These are phyloP conservation scores for Alternaria ventricosa DNA, from an alignment of 2,329 filamentous ascomycete species.

Conservation along the genomic window DNA sequence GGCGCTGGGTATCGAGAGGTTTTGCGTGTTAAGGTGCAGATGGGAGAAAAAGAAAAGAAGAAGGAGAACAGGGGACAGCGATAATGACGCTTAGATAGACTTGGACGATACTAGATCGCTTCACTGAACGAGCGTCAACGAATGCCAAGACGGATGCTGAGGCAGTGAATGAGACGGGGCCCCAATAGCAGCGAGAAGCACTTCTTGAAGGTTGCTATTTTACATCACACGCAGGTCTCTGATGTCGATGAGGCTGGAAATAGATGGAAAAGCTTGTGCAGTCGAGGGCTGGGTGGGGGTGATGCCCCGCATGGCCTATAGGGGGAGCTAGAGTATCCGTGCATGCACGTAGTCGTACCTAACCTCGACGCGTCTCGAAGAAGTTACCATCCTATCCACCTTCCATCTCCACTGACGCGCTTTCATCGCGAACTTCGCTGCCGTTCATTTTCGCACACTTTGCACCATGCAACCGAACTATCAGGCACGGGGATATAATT, in stretches of 20 bases:
- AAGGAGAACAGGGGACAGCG: slow-evolving; percentile 25
- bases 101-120: slow-evolving; percentile 3
- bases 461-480: slow-evolving; percentile 54
- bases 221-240: not conserved
- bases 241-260: slow-evolving; percentile 3
- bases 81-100: slow-evolving; percentile 21
- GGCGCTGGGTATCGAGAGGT: not conserved
- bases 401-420: slow-evolving; percentile 26
- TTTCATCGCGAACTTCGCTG: slow-evolving; percentile 38
- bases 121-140: slow-evolving; percentile 13
- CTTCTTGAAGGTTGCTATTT: not conserved
- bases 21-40: not conserved
- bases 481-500: slow-evolving; percentile 52
- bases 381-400: slow-evolving; percentile 26
- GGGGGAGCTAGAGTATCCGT: slow-evolving; percentile 34
- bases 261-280: slow-evolving; percentile 2
- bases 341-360: slow-evolving; percentile 20
- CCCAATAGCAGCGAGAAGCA: not conserved
- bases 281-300: slow-evolving; percentile 23
- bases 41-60: slow-evolving; percentile 24
- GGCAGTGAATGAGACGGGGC: slow-evolving; percentile 15
- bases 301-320: slow-evolving; percentile 30
- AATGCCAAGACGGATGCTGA: slow-evolving; percentile 16
- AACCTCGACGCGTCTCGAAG: slow-evolving; percentile 35
- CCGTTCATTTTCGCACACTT: slow-evolving; percentile 27